Evolutionary conservation across 768 basidiomycete genomes (phyloP).

Genomic region (Glaciozyma antarctica): DNA sequence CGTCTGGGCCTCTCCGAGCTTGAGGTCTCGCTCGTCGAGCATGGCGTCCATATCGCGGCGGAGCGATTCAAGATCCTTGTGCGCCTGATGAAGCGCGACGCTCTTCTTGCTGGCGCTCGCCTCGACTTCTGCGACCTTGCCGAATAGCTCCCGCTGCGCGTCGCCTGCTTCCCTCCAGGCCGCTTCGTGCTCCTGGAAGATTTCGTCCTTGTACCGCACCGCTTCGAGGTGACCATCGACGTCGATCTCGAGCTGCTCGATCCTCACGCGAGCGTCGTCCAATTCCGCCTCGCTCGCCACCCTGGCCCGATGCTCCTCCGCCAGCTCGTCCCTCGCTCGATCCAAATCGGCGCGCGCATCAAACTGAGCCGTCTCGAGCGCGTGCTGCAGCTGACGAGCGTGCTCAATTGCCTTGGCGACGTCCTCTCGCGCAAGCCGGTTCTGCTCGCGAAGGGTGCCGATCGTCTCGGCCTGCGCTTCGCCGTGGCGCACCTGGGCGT

Average conservation of each 20-base stretch:
- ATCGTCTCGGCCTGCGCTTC: conserved; percentile 4
- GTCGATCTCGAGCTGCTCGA: conserved; percentile 8
- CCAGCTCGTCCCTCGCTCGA: neutral
- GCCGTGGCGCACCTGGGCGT: conserved; percentile 3
- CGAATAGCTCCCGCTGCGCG: conserved; percentile 12
- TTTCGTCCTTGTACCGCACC: neutral
- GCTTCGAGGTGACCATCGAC: neutral
- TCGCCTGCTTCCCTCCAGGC: neutral
- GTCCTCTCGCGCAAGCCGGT: neutral
- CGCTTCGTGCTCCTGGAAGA: neutral
- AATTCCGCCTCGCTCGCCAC: conserved; percentile 13
- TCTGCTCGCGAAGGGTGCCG: neutral
- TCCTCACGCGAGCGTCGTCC: neutral
- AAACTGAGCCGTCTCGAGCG: neutral
- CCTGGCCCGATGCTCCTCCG: neutral
- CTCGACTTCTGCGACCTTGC: conserved; percentile 4
- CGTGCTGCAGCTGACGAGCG: neutral
- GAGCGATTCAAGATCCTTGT: neutral
- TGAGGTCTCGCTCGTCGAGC: conserved; percentile 22
- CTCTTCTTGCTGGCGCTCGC: neutral
- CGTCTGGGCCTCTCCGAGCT: conserved; percentile 18
- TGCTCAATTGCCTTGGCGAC: neutral
- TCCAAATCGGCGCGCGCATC: neutral
- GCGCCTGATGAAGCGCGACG: neutral
- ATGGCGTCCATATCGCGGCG: conserved; percentile 2